Conservation (phyloP, 352 stramenopile genomes). For the Globisporangium takayamanum region DNA sequence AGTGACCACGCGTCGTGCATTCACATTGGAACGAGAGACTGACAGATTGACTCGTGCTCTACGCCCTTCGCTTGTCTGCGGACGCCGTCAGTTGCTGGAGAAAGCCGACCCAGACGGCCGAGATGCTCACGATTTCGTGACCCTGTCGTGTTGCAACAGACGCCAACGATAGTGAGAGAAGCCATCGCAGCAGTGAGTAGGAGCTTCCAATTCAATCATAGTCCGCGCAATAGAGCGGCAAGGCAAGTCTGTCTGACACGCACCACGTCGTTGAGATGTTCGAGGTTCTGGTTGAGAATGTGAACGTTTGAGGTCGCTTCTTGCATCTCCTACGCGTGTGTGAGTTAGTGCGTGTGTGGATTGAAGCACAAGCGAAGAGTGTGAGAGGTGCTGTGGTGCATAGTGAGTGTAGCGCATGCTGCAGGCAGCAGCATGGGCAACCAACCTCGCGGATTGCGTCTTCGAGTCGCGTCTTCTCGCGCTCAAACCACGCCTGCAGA, state of each 20-base stretch:
- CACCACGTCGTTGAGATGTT: slow-evolving; percentile 79
- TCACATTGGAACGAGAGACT: neutral
- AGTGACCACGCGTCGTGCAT: neutral
- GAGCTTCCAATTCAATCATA: neutral
- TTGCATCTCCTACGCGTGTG: slow-evolving; percentile 47
- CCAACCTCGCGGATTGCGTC: slow-evolving; percentile 67
- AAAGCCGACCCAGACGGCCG: slow-evolving; percentile 64
- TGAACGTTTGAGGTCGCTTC: slow-evolving; percentile 78
- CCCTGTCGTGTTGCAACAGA: slow-evolving; percentile 25
- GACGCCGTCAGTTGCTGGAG: slow-evolving; percentile 46
- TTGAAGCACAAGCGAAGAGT: neutral
- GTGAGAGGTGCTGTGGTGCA: no score
- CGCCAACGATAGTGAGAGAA: neutral
- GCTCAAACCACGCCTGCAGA: slow-evolving; percentile 53
- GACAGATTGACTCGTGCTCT: slow-evolving; percentile 5
- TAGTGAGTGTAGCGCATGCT: neutral
- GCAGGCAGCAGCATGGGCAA: neutral
- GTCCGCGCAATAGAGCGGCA: neutral
- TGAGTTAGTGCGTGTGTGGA: neutral
- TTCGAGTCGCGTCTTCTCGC: slow-evolving; percentile 59
- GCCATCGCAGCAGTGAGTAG: neutral
- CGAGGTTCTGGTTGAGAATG: slow-evolving; percentile 75
- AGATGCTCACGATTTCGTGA: slow-evolving; percentile 69
- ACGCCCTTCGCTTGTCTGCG: slow-evolving; percentile 33
- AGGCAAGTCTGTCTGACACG: slow-evolving; percentile 1